phyloP scores from a whole-genome alignment of 2,329 filamentous ascomycete genomes.

The Diaporthe capsici region DNA sequence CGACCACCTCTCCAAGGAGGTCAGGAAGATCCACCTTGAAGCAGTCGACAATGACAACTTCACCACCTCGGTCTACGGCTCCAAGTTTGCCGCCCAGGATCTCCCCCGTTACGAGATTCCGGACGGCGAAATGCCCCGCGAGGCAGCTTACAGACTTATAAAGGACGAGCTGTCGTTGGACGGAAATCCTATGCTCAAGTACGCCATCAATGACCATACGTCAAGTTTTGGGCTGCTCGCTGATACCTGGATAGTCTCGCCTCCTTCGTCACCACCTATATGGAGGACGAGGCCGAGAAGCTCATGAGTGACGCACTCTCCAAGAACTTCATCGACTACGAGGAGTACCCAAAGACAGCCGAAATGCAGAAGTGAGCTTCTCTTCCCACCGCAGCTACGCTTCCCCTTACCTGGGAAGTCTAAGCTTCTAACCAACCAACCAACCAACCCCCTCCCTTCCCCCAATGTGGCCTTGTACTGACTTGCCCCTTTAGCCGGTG shows the following conservation, averaged over 20 bases:
- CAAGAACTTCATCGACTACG: conserved; percentile 96
- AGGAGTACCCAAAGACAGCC: conserved; percentile 85
- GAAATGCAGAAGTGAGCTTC: conserved; percentile 56
- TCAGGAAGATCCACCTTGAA: conserved; percentile 61
- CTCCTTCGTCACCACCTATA: conserved; percentile 96
- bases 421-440: neutral
- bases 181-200: conserved; percentile 90
- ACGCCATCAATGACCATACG: conserved; percentile 46
- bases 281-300: conserved; percentile 97
- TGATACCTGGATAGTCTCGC: conserved; percentile 73
- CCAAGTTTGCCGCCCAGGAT: conserved; percentile 83
- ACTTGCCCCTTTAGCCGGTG: conserved; percentile 75
- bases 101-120: conserved; percentile 90
- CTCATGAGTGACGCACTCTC: conserved; percentile 93
- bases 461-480: neutral
- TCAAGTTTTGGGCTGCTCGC: conserved; percentile 24
- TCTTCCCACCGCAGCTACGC: neutral
- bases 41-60: conserved; percentile 70
- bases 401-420: neutral
- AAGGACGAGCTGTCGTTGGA: conserved; percentile 94
- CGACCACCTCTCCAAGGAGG: conserved; percentile 51
- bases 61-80: conserved; percentile 89
- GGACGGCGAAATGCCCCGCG: conserved; percentile 88
- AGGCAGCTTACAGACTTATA: conserved; percentile 97
- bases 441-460: too few species aligned